A percentile compares a stretch with the other conserved stretches of the same genome.
phyloP scores from a whole-genome alignment of 2,329 filamentous ascomycete species.

The Fusarium denticulatum region DNA sequence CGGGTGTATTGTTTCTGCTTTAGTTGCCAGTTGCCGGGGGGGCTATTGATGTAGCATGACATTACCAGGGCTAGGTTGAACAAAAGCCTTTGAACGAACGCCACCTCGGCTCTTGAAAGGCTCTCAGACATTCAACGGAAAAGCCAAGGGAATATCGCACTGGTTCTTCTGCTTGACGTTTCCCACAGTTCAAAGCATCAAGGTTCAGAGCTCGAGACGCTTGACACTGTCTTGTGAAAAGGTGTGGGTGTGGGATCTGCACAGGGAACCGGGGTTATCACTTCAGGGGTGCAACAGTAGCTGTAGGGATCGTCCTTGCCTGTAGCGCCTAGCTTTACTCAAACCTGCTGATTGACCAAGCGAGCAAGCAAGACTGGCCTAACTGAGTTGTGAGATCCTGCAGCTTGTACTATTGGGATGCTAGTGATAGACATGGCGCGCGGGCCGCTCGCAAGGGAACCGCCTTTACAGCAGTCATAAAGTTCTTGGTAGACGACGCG shows the following conservation, averaged over 20 bases:
- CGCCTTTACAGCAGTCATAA: constrained; percentile 26
- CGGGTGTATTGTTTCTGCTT: constrained; percentile 9
- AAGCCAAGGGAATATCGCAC: constrained; percentile 32
- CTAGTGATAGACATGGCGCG: constrained; percentile 33
- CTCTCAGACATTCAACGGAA: constrained; percentile 23
- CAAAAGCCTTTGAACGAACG: constrained; percentile 38
- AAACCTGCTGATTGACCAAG: constrained; percentile 23
- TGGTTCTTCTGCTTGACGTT: constrained; percentile 31
- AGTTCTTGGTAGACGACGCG: constrained; percentile 20
- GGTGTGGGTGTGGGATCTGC: constrained; percentile 42
- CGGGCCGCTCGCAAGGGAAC: constrained; percentile 35
- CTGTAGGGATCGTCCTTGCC: constrained; percentile 39
- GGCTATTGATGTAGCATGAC: constrained; percentile 32
- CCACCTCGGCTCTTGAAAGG: constrained; percentile 44
- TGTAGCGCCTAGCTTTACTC: constrained; percentile 30
- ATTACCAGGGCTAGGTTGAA: constrained; percentile 39
- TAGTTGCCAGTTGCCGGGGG: constrained; percentile 33
- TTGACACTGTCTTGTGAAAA: constrained; percentile 11
- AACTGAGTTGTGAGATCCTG: constrained; percentile 28
- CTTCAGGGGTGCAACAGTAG: constrained; percentile 35
- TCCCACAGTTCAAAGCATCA: constrained; percentile 7
- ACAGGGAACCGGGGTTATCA: constrained; percentile 39
- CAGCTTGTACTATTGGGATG: constrained; percentile 28
- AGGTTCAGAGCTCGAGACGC: constrained; percentile 1
- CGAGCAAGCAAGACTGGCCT: constrained; percentile 15